These are phyloP conservation scores for Aspergillus egyptiacus DNA, from an alignment of 495 filamentous ascomycete species.

Conservation along the genomic window DNA sequence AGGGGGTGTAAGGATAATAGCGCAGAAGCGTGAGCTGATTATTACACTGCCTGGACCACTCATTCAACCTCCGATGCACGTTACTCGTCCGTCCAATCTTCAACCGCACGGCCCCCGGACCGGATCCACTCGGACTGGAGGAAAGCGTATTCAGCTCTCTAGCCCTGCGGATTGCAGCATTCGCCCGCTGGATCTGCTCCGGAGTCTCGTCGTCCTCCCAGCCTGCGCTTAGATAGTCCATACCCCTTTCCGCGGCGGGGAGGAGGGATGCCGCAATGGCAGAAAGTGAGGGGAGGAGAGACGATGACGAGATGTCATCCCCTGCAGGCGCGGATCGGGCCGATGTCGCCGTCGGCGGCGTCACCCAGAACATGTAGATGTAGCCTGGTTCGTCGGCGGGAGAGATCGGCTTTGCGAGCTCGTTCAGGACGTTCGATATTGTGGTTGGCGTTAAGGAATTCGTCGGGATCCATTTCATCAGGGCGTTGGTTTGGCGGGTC, in stretches of 20 bases:
- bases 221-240: too few species aligned
- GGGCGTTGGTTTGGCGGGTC: slow-evolving; percentile 34
- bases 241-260: slow-evolving; percentile 21
- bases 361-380: slow-evolving; percentile 97
- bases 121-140: slow-evolving; percentile 23
- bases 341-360: slow-evolving; percentile 45
- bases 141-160: slow-evolving; percentile 46
- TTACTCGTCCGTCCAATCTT: slow-evolving; percentile 92
- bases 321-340: slow-evolving; percentile 45
- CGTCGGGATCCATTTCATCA: slow-evolving; percentile 67
- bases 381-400: slow-evolving; percentile 77
- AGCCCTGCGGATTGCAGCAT: slow-evolving; percentile 54
- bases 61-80: slow-evolving; percentile 81
- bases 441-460: slow-evolving; percentile 54
- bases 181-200: slow-evolving; percentile 50
- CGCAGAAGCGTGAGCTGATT: slow-evolving; percentile 80
- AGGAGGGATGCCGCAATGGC: slow-evolving; percentile 42
- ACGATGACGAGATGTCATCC: slow-evolving; percentile 51
- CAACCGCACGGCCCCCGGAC: slow-evolving; percentile 58
- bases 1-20: slow-evolving; percentile 81
- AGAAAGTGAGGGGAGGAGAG: slow-evolving; percentile 50
- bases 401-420: slow-evolving; percentile 79
- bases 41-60: slow-evolving; percentile 90
- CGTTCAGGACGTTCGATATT: slow-evolving; percentile 59
- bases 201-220: slow-evolving; percentile 12